Evolutionary conservation across 2,329 filamentous ascomycete species (phyloP).

Genomic region (Colletotrichum salicis): DNA sequence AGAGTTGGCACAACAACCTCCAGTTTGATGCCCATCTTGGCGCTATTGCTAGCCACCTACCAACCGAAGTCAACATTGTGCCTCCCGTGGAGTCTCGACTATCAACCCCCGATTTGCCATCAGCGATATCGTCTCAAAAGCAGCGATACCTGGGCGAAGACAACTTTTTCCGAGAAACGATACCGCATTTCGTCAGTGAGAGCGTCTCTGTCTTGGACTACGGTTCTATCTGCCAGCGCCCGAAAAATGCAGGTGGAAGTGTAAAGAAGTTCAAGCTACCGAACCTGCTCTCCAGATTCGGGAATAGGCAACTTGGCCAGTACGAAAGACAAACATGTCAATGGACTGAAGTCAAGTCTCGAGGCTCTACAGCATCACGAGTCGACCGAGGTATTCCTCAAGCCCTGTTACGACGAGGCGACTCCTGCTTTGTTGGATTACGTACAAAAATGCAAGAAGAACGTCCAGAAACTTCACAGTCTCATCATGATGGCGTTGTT

Average conservation of each 20-base stretch:
- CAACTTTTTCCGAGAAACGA: too few species aligned
- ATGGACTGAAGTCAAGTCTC: neutral
- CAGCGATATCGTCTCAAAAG: too few species aligned
- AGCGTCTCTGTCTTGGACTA: neutral
- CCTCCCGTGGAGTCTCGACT: neutral
- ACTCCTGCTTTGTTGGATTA: neutral
- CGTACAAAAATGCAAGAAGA: neutral
- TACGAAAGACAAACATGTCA: neutral
- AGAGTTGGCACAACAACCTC: slow-evolving; percentile 42
- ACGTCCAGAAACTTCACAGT: neutral
- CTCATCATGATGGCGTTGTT: neutral
- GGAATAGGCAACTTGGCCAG: neutral
- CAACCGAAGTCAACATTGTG: neutral
- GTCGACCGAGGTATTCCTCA: too few species aligned
- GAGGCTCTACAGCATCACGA: neutral
- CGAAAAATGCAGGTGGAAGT: too few species aligned
- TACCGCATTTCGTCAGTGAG: too few species aligned
- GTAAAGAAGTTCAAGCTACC: neutral
- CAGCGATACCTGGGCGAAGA: too few species aligned
- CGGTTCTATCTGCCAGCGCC: neutral
- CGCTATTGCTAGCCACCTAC: neutral
- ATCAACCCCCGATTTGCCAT: neutral
- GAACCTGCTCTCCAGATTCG: neutral
- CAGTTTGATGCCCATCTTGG: slow-evolving; percentile 40
- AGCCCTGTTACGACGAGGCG: neutral